phyloP scores from a whole-genome alignment of 2,329 filamentous ascomycete species.

The Fusarium sp. region DNA sequence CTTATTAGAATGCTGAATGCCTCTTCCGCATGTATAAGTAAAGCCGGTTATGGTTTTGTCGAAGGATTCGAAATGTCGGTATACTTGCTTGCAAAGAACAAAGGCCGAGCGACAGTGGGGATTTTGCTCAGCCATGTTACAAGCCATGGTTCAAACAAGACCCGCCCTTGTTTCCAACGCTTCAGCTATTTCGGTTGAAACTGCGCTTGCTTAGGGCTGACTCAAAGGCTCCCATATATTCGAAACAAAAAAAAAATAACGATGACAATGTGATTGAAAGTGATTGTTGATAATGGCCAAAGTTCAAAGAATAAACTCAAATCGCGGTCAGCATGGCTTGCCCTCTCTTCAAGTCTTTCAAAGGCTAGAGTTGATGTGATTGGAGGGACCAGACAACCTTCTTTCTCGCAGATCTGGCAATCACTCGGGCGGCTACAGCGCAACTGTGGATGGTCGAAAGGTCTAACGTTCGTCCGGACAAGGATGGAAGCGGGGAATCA shows the following conservation, averaged over 20 bases:
- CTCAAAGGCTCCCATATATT: not conserved
- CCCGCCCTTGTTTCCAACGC: conserved; percentile 17
- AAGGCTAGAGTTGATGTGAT: conserved; percentile 19
- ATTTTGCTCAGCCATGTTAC: conserved; percentile 40
- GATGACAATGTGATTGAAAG: conserved; percentile 6
- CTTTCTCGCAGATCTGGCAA: conserved; percentile 25
- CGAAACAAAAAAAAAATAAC: not conserved
- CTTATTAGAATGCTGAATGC: conserved; percentile 1
- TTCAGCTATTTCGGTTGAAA: conserved; percentile 27
- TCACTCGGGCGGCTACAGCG: conserved; percentile 44
- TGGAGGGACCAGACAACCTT: conserved; percentile 21
- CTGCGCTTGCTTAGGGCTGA: conserved; percentile 28
- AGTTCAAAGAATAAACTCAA: conserved; percentile 11
- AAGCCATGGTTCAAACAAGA: conserved; percentile 29
- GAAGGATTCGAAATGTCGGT: conserved; percentile 6
- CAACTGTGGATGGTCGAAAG: conserved; percentile 39
- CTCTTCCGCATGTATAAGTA: not conserved
- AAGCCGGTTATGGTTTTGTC: conserved; percentile 4
- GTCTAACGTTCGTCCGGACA: conserved; percentile 26
- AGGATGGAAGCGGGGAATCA: conserved; percentile 28
- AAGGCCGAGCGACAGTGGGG: conserved; percentile 19
- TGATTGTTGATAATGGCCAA: conserved; percentile 5
- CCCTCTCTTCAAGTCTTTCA: conserved; percentile 6
- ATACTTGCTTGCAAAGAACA: conserved; percentile 6
- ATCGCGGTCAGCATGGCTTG: conserved; percentile 18